Percentiles rank a stretch among this genome's conserved stretches.
Conservation (phyloP, 2,329 filamentous ascomycete genomes). For the Dactylellina leptospora region DNA sequence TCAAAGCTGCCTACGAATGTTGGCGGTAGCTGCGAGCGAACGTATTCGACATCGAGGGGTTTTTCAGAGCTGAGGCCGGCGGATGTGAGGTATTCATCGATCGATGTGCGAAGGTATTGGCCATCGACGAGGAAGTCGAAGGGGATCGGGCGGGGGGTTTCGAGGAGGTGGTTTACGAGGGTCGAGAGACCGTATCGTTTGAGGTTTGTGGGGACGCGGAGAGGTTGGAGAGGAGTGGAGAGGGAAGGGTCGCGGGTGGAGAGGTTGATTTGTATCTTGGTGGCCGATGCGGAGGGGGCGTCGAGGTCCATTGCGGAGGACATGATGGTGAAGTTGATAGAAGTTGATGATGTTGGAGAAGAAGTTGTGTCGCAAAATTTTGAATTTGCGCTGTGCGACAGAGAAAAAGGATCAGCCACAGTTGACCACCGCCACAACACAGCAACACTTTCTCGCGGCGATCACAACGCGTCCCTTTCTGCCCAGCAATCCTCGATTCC, state of each 20-base stretch:
- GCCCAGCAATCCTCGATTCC: too few relatives aligned
- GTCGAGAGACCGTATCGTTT: constrained; percentile 75
- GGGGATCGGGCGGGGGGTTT: constrained; percentile 72
- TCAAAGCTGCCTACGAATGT: constrained; percentile 90
- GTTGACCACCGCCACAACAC: constrained; percentile 2
- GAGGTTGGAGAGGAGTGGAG: constrained; percentile 65
- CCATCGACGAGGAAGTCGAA: constrained; percentile 97
- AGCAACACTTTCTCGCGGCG: not conserved
- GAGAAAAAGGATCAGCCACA: constrained; percentile 5
- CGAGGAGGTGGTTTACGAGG: constrained; percentile 77
- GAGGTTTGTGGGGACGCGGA: constrained; percentile 62
- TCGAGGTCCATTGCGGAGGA: constrained; percentile 45
- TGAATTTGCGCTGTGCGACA: not conserved
- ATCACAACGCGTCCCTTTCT: too few relatives aligned
- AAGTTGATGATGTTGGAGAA: constrained; percentile 14
- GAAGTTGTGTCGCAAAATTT: constrained; percentile 3
- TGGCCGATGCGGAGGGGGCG: constrained; percentile 40
- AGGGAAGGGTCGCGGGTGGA: constrained; percentile 71
- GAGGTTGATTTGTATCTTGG: constrained; percentile 74
- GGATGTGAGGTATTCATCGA: constrained; percentile 86
- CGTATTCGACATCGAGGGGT: constrained; percentile 88
- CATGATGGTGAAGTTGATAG: constrained; percentile 21
- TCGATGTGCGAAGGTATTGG: constrained; percentile 84
- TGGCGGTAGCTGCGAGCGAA: constrained; percentile 87
- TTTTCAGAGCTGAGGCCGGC: constrained; percentile 90